Conservation (phyloP, 345 rosid species). For the Combretum micranthum region DNA sequence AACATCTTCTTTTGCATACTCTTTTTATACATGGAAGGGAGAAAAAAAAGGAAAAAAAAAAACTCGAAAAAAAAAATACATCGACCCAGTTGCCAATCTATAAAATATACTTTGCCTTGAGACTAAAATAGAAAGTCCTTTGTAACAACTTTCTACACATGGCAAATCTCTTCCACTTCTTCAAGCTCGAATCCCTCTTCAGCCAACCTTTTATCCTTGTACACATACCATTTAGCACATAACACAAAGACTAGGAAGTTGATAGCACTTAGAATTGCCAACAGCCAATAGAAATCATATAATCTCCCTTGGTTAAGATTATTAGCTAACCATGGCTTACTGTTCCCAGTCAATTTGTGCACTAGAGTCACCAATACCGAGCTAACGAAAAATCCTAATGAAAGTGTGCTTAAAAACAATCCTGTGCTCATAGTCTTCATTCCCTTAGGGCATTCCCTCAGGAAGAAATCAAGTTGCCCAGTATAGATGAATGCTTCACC, state of each 20-base stretch:
- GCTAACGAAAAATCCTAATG: slow-evolving; percentile 83
- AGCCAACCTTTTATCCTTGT: slow-evolving; percentile 80
- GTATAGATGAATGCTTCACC: slow-evolving; percentile 92
- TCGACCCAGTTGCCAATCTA: no score
- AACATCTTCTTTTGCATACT: no score
- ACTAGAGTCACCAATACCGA: slow-evolving; percentile 64
- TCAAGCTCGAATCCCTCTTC: slow-evolving; percentile 63
- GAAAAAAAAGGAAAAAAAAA: no score
- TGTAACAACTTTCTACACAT: slow-evolving; percentile 13
- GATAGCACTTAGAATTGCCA: slow-evolving; percentile 53
- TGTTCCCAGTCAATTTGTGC: slow-evolving; percentile 44
- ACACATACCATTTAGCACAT: slow-evolving; percentile 83
- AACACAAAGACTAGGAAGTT: slow-evolving; percentile 48
- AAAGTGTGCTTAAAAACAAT: slow-evolving; percentile 73
- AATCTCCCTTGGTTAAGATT: slow-evolving; percentile 77
- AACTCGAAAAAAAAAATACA: no score
- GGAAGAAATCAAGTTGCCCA: slow-evolving; percentile 87
- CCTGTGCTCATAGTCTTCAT: slow-evolving; percentile 99
- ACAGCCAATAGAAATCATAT: slow-evolving; percentile 77
- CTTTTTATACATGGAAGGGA: no score
- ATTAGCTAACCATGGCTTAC: slow-evolving; percentile 75
- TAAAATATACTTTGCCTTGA: background rate
- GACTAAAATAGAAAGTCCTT: background rate
- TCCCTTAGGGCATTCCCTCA: slow-evolving; percentile 94
- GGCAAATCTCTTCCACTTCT: slow-evolving; percentile 39